phyloP scores from a whole-genome alignment of 305 asterid species.

The Fraxinus sp. region DNA sequence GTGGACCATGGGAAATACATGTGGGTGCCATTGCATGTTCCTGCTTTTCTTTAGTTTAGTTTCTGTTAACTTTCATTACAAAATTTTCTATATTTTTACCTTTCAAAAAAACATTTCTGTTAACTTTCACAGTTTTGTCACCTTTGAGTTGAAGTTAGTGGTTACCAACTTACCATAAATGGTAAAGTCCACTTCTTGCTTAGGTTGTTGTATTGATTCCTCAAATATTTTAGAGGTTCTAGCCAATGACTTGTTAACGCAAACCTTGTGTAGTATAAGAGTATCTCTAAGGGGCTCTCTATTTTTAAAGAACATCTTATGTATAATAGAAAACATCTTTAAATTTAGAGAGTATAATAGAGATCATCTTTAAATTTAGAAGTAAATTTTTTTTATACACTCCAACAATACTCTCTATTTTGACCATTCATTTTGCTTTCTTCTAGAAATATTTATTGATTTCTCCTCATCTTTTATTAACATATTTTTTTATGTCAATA shows the following conservation, averaged over 20 bases:
- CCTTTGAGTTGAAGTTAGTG: not conserved
- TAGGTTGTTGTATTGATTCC: not conserved
- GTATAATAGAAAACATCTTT: not conserved
- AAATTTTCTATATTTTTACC: no score
- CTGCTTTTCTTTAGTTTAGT: not conserved
- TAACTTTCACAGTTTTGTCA: not conserved
- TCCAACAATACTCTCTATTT: not conserved
- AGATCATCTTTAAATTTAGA: not conserved
- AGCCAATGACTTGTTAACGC: not conserved
- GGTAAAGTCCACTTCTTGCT: not conserved
- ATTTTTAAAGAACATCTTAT: not conserved
- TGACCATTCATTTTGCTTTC: not conserved
- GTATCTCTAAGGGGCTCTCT: not conserved
- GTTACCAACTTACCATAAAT: not conserved
- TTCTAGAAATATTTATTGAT: not conserved
- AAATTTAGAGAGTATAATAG: no score
- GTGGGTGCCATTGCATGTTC: not conserved
- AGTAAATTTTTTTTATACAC: not conserved
- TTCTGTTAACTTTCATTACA: not conserved
- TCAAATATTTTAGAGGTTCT: not conserved
- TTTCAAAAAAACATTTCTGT: not conserved
- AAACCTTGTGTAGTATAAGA: not conserved
- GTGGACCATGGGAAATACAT: slow-evolving; percentile 16
- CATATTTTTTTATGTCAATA: not conserved
- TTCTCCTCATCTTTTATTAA: not conserved